Evolutionary conservation across 305 asterid genomes (phyloP).

Genomic region (Solanum hybrid): DNA sequence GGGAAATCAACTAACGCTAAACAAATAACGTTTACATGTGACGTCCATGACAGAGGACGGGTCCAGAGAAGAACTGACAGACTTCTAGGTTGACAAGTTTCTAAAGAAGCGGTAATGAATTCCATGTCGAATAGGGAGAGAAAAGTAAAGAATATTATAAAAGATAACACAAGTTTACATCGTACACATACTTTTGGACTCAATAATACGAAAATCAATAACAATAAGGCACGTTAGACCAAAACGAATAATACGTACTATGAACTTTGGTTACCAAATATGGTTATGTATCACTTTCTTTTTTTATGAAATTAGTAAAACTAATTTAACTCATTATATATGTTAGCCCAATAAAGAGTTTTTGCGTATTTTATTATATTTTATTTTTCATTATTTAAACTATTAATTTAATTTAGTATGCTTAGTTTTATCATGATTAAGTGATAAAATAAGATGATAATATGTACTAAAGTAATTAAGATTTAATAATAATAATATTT

Average conservation of each 20-base stretch:
- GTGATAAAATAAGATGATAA: not conserved
- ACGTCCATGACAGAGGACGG: too few species aligned
- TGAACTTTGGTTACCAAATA: not conserved
- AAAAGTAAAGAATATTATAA: not conserved
- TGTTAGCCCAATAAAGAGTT: not conserved
- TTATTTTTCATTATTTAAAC: not conserved
- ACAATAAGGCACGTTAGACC: not conserved
- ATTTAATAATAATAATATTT: too few species aligned
- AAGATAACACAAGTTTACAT: not conserved
- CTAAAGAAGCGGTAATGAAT: too few species aligned
- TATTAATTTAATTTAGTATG: not conserved
- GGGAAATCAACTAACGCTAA: not conserved
- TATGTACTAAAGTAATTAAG: too few species aligned
- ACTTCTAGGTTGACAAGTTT: not conserved
- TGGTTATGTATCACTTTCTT: not conserved
- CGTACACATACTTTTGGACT: not conserved
- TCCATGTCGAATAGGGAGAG: not conserved
- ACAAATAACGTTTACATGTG: not conserved
- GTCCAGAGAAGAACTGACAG: not conserved
- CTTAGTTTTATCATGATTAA: not conserved
- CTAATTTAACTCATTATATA: not conserved
- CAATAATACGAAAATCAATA: not conserved
- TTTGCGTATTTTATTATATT: too few species aligned
- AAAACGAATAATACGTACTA: not conserved
- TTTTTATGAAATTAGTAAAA: not conserved